These are phyloP conservation scores for Herpetospermum pedunculosum DNA, from an alignment of 306 rosid species.

Conservation along the genomic window DNA sequence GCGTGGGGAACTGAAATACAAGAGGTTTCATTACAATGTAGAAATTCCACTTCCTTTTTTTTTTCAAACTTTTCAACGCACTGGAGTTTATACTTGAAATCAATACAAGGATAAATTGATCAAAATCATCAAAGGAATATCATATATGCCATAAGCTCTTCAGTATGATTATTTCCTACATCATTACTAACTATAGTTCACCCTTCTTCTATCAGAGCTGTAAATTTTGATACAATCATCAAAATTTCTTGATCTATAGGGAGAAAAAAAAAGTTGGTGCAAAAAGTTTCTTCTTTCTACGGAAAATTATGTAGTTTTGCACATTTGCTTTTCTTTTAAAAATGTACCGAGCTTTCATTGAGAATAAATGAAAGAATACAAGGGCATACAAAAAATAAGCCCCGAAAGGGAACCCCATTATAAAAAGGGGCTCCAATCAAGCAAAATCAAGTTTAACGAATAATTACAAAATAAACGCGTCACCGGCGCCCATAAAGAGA, in stretches of 20 bases:
- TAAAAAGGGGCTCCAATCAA: too few relatives aligned
- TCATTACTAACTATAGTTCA: neutral
- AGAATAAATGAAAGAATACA: too few relatives aligned
- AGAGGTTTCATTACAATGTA: neutral
- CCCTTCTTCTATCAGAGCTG: neutral
- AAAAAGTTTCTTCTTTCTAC: neutral
- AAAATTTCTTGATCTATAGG: neutral
- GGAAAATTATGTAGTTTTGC: neutral
- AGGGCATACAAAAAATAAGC: too few relatives aligned
- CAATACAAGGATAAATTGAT: neutral
- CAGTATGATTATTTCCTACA: neutral
- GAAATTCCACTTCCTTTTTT: neutral
- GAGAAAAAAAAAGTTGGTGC: neutral
- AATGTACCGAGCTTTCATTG: too few relatives aligned
- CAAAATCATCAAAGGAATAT: neutral
- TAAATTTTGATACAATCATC: neutral
- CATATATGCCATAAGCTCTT: neutral
- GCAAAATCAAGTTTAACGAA: too few relatives aligned
- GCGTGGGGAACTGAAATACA: slow-evolving; percentile 79
- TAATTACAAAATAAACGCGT: too few relatives aligned
- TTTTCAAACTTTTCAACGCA: slow-evolving; percentile 1
- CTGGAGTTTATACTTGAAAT: neutral
- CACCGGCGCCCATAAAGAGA: too few relatives aligned
- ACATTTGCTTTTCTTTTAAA: neutral
- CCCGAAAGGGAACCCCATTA: too few relatives aligned